Conservation (phyloP, 176 grass and related monocot species). For the Panicum miliaceum region DNA sequence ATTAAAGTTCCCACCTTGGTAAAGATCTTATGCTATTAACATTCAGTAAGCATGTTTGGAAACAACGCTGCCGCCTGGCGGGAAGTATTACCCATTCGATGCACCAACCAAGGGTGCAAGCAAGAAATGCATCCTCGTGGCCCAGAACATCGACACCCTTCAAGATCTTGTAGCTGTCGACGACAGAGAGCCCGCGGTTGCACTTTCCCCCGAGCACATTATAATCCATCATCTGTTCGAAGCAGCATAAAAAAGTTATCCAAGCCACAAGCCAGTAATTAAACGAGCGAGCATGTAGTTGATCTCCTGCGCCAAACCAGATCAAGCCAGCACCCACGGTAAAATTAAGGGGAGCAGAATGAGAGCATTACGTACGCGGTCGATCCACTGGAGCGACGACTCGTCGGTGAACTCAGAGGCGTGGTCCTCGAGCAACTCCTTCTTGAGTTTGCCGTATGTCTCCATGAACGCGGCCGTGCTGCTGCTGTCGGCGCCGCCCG, state of each 20-base stretch:
- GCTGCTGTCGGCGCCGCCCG: constrained; percentile 43
- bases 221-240: constrained; percentile 91
- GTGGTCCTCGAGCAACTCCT: constrained; percentile 84
- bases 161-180: constrained; percentile 94
- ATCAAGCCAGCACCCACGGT: constrained; percentile 22
- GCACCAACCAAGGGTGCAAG: constrained; percentile 96
- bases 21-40: neutral
- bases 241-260: constrained; percentile 8
- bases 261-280: too few relatives aligned
- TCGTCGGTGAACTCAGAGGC: constrained; percentile 97
- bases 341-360: constrained; percentile 3
- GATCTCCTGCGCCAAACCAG: neutral
- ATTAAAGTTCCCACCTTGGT: constrained; percentile 2
- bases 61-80: neutral
- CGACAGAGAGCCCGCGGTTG: constrained; percentile 88
- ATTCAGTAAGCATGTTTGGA: neutral
- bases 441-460: constrained; percentile 74
- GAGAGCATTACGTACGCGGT: constrained; percentile 70
- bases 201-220: constrained; percentile 94
- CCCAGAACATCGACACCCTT: constrained; percentile 64
- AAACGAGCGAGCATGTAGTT: constrained; percentile 12
- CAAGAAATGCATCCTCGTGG: constrained; percentile 72
- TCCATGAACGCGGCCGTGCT: constrained; percentile 52
- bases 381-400: constrained; percentile 81
- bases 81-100: constrained; percentile 89